Conservation (phyloP, 306 rosid species). For the apple (Malus domestica) region DNA sequence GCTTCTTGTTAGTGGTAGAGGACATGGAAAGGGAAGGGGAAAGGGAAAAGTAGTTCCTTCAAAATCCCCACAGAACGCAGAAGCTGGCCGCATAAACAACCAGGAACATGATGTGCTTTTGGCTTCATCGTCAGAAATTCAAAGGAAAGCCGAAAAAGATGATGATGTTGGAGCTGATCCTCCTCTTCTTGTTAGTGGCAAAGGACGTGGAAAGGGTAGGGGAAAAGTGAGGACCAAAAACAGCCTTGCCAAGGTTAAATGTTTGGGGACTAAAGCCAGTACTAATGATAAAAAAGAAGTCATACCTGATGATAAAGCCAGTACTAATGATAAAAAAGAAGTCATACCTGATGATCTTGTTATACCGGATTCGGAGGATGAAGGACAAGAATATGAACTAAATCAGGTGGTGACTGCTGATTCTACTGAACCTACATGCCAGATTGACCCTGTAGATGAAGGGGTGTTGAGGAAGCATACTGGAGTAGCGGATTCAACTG, state of each 20-base stretch:
- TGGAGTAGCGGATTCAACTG: slow-evolving; percentile 19
- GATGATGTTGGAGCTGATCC: slow-evolving; percentile 35
- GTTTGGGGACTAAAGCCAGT: slow-evolving; percentile 21
- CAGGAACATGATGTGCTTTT: slow-evolving; percentile 68
- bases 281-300: slow-evolving; percentile 29
- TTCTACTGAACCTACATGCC: slow-evolving; percentile 23
- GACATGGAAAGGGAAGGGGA: slow-evolving; percentile 44
- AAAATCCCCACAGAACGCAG: slow-evolving; percentile 45
- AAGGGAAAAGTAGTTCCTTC: slow-evolving; percentile 47
- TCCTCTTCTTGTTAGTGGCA: slow-evolving; percentile 27
- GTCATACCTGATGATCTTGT: slow-evolving; percentile 27
- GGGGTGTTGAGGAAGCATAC: slow-evolving; percentile 42
- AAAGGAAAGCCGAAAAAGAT: slow-evolving; percentile 36
- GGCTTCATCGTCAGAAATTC: slow-evolving; percentile 62
- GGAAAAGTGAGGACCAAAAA: slow-evolving; percentile 50
- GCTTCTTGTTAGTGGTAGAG: slow-evolving; percentile 26
- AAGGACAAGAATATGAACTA: slow-evolving; percentile 28
- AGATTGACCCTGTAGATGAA: slow-evolving; percentile 33
- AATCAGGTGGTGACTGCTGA: slow-evolving; percentile 31
- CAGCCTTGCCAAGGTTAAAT: slow-evolving; percentile 20
- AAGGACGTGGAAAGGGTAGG: slow-evolving; percentile 44
- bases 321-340: slow-evolving; percentile 26
- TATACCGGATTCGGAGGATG: slow-evolving; percentile 35
- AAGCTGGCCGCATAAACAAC: slow-evolving; percentile 55
- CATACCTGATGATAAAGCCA: slow-evolving; percentile 24